Evolutionary conservation across 2,329 filamentous ascomycete genomes (phyloP), one percentile per base, ranked within the genome.

Genomic region (Aspergillus tamarii): DNA sequence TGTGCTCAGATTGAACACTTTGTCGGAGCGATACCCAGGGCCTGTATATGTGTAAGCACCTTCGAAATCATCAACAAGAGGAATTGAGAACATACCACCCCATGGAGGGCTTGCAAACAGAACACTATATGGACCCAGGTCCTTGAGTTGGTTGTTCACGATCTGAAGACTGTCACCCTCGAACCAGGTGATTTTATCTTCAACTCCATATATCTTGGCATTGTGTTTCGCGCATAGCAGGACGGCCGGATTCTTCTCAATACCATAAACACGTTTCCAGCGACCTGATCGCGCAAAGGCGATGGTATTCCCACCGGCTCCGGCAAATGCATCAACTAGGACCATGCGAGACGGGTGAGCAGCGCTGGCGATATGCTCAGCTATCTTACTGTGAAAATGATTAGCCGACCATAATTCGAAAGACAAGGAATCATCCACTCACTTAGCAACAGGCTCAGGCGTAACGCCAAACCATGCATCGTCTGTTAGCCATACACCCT

Each of bases 381-480:
- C 92, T 59, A 96, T 92, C 79, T 90, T 88, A 64, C 91, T 90
- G 28, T 12, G 30, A 10, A 48, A 4, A 23, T n/a, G 4, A 2
- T 36, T 39, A 48, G 48, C 19, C 12, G 3, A 36, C 36, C 28
- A 55, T 23, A 28, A 4, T 2, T 21, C 3, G 19, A 53, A 16
- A 21, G 7, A 30, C 8, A 36, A 62, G 28, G 23, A 48, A 32
- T 36, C 16, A 53, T 39, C 32, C 12, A 80, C 84, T 72, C 82
- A 95, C 92, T 85, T 88, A 64, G 95, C 95, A 32, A 99, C 88
- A 5, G 92, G 91, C 77, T 99, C 94, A 16, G 95, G 94, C 0
- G 96, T 99, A 9, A 98, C 94, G 61, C 94, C 95, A 76, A 95
- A 99, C 95, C 95, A 99, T 60, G 93, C 91, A 79, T 94, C 90